Evolutionary conservation across 257 asterid genomes (phyloP), one percentile per base, ranked within the genome.

Genomic region (Solanum virginianum): DNA sequence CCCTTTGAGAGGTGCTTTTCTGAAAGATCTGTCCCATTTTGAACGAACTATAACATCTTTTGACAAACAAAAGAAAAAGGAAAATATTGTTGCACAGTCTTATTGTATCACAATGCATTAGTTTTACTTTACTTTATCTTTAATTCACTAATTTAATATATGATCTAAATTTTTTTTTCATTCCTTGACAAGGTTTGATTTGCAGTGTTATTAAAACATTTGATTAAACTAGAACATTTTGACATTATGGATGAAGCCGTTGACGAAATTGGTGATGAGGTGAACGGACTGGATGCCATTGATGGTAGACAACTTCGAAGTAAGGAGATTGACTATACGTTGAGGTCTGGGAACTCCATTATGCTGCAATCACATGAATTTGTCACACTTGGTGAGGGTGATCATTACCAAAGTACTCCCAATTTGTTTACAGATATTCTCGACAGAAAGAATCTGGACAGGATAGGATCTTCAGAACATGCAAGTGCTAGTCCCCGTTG

Each of bases 401-500:
- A 86, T 88, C 90, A 87, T 87, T 86, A 83, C 54, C 90, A 86
- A 70, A 89, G 60, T 71, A 74, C 94, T 18, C 81, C 85, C 80
- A 90, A 86, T 89, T 88, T 70, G 63, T 88, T 84, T 89, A 65
- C 90, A 51, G 90, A 84, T 89, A 87, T 70, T 88, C 87, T 88
- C 75, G 92, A 91, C 80, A 91, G 88, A 47, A 91, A 92, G 85
- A 89, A 89, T 87, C 89, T 90, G 83, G 98, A 90, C 68, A 90
- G 98, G 88, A 88, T 94, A 71, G 95, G 91, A 89, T 93, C 96
- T 79, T 96, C 98, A 63, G 99, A 91, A 86, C 94, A 89, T 84
- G 98, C 98, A 60, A 91, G 97, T 89, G 94, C 91, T 66, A 94
- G 98, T 87, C 97, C 98, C 43, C 97, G 86, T 82, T 93, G 97